Percentiles rank a stretch among this genome's conserved stretches.
These are phyloP conservation scores for Populus hybrid DNA, from an alignment of 441 rosid species.

Conservation along the genomic window DNA sequence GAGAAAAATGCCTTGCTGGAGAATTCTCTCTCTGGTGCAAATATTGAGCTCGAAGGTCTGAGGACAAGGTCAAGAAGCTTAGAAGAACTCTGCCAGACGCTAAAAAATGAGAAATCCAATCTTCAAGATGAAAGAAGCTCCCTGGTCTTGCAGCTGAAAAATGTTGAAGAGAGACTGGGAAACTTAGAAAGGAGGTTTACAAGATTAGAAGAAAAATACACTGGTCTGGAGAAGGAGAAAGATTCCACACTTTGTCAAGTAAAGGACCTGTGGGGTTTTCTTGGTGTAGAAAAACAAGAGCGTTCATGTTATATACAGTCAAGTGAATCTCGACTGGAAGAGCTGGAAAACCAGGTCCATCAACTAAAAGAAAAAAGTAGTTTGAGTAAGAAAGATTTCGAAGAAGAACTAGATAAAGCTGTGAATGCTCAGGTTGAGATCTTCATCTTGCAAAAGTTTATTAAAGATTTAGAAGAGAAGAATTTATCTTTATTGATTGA, in stretches of 20 bases:
- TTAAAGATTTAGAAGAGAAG: slow-evolving; percentile 72
- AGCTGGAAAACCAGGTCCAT: slow-evolving; percentile 67
- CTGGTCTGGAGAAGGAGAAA: slow-evolving; percentile 58
- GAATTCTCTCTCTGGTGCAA: slow-evolving; percentile 55
- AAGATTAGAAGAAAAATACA: slow-evolving; percentile 46
- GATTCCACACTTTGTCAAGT: slow-evolving; percentile 53
- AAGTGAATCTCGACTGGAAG: slow-evolving; percentile 60
- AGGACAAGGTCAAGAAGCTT: slow-evolving; percentile 57
- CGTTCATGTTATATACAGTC: slow-evolving; percentile 45
- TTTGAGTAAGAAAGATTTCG: slow-evolving; percentile 68
- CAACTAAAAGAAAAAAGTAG: slow-evolving; percentile 67
- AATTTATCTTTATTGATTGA: slow-evolving; percentile 55
- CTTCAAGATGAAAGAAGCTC: slow-evolving; percentile 51
- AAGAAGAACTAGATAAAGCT: slow-evolving; percentile 59
- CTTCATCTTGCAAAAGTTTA: slow-evolving; percentile 71
- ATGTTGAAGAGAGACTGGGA: slow-evolving; percentile 55
- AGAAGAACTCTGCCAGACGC: slow-evolving; percentile 62
- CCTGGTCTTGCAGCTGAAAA: slow-evolving; percentile 52
- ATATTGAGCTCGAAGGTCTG: slow-evolving; percentile 65
- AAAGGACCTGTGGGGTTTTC: slow-evolving; percentile 53
- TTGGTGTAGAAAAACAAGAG: slow-evolving; percentile 64
- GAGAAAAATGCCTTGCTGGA: slow-evolving; percentile 58
- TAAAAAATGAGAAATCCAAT: slow-evolving; percentile 57
- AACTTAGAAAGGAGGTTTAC: slow-evolving; percentile 66
- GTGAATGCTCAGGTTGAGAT: slow-evolving; percentile 63